phyloP scores from a whole-genome alignment of 1,139 yeast genomes.

The Protomyces gravidus region DNA sequence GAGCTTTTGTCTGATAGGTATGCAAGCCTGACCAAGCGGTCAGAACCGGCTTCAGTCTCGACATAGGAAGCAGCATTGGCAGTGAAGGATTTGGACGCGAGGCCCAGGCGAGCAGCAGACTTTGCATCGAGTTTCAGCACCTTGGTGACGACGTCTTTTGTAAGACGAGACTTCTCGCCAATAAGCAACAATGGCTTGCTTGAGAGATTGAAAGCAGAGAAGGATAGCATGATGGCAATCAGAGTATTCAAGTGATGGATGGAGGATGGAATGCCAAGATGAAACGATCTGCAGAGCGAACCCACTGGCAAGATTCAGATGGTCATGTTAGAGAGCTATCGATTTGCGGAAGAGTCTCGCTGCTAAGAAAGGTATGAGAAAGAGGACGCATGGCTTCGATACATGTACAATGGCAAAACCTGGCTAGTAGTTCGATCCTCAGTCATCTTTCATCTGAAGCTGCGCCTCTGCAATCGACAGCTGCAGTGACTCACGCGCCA shows the following conservation, averaged over 20 bases:
- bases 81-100: constrained; percentile 14
- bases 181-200: constrained; percentile 5
- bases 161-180: constrained; percentile 14
- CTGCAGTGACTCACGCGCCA: too few relatives aligned
- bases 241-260: not conserved
- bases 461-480: too few relatives aligned
- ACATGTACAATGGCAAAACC: too few relatives aligned
- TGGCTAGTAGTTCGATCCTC: too few relatives aligned
- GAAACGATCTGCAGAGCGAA: too few relatives aligned
- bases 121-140: constrained; percentile 2
- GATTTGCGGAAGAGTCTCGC: too few relatives aligned
- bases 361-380: too few relatives aligned
- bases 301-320: too few relatives aligned
- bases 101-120: constrained; percentile 1
- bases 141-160: constrained; percentile 4
- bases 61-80: constrained; percentile 1
- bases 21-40: constrained; percentile 1
- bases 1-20: constrained; percentile 8
- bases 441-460: too few relatives aligned
- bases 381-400: too few relatives aligned
- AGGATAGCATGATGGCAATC: not conserved
- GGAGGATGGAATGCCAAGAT: too few relatives aligned
- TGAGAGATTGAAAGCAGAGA: constrained; percentile 6
- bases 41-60: constrained; percentile 1
- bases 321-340: too few relatives aligned